Base-by-base conservation (phyloP, 148 eudicot species). In the Selenicereus undatus region DNA sequence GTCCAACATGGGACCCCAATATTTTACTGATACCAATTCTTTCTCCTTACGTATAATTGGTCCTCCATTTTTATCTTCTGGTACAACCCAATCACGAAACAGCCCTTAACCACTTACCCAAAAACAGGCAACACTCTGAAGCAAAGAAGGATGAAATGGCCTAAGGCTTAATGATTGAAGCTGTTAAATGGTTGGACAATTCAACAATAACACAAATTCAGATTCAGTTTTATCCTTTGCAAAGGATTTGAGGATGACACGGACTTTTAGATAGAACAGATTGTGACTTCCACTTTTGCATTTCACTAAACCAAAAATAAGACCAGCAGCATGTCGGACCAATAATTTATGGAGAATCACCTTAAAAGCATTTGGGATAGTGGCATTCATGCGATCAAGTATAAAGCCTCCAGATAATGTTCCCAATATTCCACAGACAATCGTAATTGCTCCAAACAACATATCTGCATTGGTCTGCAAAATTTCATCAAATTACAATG, bases 321-420 rank as follows among this genome's bases (percentile, higher is more conserved):
- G 5, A 9, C 17, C 42, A 16, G 45, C 17, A 58, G 70, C 56
- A 72, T 51, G 52, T 2, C 7, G 11, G 21, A 70, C 62, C 27
- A 27, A 75, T 2, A 75, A 60, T 27, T 73, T 20, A 36, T 42
- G 74, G 36, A 39, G 45, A 22, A 58, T 83, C 73, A 93, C 98
- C 97, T 91, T 94, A 75, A 94, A 94, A 48, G 98, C 97, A 88
- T 94, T 94, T 71, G 89, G 77, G 78, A 94, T 82, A 13, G 98
- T 93, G 73, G 95, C 86, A 71, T 80, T 85, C 88, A 94, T 88
- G 54, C 50, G 85, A 86, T 94, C 98, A 2, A 94, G 90, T 73
- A 91, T 80, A 71, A 78, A 86, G 77, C 98, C 98, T 77, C 98
- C 98, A 20, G 91, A 85, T 52, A 94, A 11, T 72, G 98, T 87